Evolutionary conservation across 2,329 filamentous ascomycete species (phyloP), one percentile per base, ranked within the genome.

Genomic region (Westerdykella ornata): DNA sequence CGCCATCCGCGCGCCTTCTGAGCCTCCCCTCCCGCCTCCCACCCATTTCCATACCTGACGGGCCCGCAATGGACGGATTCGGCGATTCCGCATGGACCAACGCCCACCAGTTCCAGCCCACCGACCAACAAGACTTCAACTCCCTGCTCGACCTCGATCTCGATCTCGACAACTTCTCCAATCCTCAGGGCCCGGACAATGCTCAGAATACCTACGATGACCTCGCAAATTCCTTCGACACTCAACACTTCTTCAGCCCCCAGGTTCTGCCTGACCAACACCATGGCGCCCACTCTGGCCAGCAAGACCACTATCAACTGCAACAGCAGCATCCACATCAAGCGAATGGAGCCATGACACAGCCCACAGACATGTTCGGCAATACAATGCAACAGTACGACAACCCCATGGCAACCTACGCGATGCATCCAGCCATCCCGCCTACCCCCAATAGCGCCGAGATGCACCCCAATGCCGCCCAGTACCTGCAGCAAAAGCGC

Each of bases 381-480:
- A 53, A 57, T 39, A 41, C 20, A 42, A 52, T 62, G 44, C 32
- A 51, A 2, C 53, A 57, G 45, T 16, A 52, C 17, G 48, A 42
- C 35, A 53, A 46, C 41, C 44, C 35, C 51, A 63, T 63, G 54
- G 22, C 8, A 3, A 49, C 49, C 51, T 74, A 66, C 41, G 74
- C 66, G 38, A 72, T 77, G 44, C 75, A 73, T 47, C 72, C 75
- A 44, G 80, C 84, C 39, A 77, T 88, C 6, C 86, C 86, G 5
- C 85, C 85, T 2, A 92, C 86, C 12, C 86, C 86, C 0, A 86
- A 85, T 60, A 90, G 86, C 60, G 74, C 88, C 18, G 85, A 90
- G 57, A 78, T 90, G 67, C 81, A 84, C 51, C 62, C 77, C 70
- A 57, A 78, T 68, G 49, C 76, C 58, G 54, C 72, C 52, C 62